Base-by-base conservation (phyloP, 768 basidiomycete genomes). In the Tylopilus cervinicoccineus region DNA sequence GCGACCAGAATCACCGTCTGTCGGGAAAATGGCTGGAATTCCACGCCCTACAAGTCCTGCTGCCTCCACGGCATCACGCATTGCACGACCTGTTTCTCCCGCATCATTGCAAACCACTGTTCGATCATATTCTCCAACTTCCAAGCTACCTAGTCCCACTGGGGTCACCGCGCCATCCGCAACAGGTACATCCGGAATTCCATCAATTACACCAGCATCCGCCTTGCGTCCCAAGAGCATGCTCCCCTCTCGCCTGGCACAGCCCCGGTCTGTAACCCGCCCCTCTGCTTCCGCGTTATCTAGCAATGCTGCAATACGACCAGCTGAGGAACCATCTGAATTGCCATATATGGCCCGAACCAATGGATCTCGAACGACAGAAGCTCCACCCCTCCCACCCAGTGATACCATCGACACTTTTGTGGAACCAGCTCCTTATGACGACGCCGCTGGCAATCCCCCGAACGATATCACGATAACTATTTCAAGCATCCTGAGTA, bases 401-500 rank as follows among this genome's bases (percentile, higher is more conserved):
- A 62, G 53, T 29, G 61, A 58, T 37, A 57, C 56, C 40, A 47
- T 52, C 38, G 70, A 79, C 34, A 54, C 62, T 24, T 55, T 69
- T 17, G 70, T 75, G 42, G 67, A 67, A 8, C 53, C 56, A 27
- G 51, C 67, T 17, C 62, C 53, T 37, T 52, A 58, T 50, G 61
- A 65, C 17, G 54, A 61, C 38, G 13, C 31, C 20, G 42, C 47
- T 59, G 14, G 23, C 26, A 49, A 49, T 38, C 33, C 5, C 52
- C 45, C 65, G 67, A 81, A 82, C 48, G 85, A 83, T 52, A 86
- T 93, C 48, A 82, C 86, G 7, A 73, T 91, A 43, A 84, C 82
- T 3, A 94, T 96, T 52, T 93, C 88, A 24, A 91, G 85, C 49
- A 92, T 95, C 44, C 76, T 94, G 40, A 92, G 89, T 62, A 88